Conservation (phyloP, 441 rosid species). For the Theobroma grandiflorum region DNA sequence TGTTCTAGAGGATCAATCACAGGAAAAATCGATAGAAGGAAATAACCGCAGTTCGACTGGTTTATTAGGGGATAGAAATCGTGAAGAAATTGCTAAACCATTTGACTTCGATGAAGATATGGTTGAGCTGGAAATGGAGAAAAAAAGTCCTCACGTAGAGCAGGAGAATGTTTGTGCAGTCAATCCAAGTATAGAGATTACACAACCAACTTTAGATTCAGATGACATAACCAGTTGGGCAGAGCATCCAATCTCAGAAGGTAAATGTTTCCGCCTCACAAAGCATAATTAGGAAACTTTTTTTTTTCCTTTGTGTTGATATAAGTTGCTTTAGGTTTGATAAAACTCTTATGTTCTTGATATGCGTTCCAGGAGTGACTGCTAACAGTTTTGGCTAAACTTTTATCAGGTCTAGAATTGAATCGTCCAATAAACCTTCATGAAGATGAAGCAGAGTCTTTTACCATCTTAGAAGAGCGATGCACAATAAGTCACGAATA, state of each 20-base stretch:
- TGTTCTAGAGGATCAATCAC: constrained; percentile 33
- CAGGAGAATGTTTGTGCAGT: constrained; percentile 35
- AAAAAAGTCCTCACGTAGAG: constrained; percentile 25
- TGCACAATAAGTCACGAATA: constrained; percentile 25
- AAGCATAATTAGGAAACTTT: background rate
- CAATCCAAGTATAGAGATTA: constrained; percentile 25
- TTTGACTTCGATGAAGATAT: constrained; percentile 29
- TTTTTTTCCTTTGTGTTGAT: background rate
- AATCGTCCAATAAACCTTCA: constrained; percentile 4
- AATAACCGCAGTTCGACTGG: constrained; percentile 21
- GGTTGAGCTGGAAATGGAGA: constrained; percentile 29
- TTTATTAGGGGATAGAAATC: background rate
- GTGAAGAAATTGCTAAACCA: constrained; percentile 28
- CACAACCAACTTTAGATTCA: constrained; percentile 35
- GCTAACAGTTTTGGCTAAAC: constrained; percentile 16
- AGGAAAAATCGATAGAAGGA: constrained; percentile 22
- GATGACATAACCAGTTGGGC: constrained; percentile 20
- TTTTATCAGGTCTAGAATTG: constrained; percentile 43
- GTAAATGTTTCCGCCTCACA: constrained; percentile 33
- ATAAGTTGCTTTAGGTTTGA: background rate
- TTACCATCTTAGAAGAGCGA: constrained; percentile 21
- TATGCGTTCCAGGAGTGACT: background rate
- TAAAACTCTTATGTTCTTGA: background rate
- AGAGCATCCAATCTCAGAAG: constrained; percentile 40
- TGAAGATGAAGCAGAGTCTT: constrained; percentile 29